Base-by-base conservation (phyloP, 2,329 filamentous ascomycete species). In the Thelonectria olida region DNA sequence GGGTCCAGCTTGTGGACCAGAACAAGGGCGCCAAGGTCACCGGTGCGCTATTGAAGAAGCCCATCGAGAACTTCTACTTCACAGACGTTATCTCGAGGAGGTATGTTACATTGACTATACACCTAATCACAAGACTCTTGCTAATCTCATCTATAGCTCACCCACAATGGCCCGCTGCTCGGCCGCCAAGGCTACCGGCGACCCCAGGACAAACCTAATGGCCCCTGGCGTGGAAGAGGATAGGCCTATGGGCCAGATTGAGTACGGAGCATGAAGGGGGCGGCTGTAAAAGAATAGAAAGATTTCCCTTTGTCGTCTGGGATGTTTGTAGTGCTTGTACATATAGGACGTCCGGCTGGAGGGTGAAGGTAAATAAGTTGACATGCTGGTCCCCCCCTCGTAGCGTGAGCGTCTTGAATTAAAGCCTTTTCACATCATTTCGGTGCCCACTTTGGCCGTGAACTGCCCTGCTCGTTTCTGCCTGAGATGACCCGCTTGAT, bases 81-180 rank as follows among this genome's bases (percentile, higher is more conserved):
- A 99, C 96, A 78, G 95, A 99, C 80, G 89, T 90, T 60, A 97
- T 99, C 79, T 97, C 94, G 38, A 90, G 96, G 86, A 97, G 93
- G 93, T 96, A 83, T 79, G 88, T 82, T 45, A 31, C 44, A n/a
- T 54, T 54, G 61, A 34, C 44, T 66, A 61, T 58, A 25, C 69
- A 64, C 74, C 44, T n/a, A 41, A 15, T 50, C 8, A 47, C 42
- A 39, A 64, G 8, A 28, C 53, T 17, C 1, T 36, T 63, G 58
- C 67, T 78, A 67, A 78, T 60, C 22, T 20, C 23, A 22, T 2
- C 15, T n/a, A 44, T 17, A 97, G 94, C 83, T 97, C 94, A 65
- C 94, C 96, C 52, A 99, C 96, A 60, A 99, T 99, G 96, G 96
- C 96, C 62, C 92, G 96, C 76, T 97, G 93, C 85, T 97, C 93